phyloP scores from a whole-genome alignment of 129 eudicot species.

The Centella asiatica region DNA sequence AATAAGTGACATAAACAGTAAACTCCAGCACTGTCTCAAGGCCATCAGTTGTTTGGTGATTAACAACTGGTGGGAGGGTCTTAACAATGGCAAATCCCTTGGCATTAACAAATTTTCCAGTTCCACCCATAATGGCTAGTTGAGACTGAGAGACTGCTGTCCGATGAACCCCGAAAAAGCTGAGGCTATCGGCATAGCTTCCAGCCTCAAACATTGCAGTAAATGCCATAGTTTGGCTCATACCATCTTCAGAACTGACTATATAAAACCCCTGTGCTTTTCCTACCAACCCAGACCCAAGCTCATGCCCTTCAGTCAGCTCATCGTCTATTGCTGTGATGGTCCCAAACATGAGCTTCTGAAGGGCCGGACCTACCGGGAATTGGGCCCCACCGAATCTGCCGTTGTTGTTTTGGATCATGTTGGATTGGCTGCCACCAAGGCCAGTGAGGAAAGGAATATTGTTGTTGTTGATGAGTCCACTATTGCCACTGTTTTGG shows the following conservation, averaged over 20 bases:
- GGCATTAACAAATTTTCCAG: constrained; percentile 70
- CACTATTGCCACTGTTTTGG: constrained; percentile 18
- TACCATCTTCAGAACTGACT: constrained; percentile 59
- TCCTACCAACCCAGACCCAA: constrained; percentile 58
- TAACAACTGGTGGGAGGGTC: constrained; percentile 37
- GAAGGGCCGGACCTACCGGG: constrained; percentile 43
- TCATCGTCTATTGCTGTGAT: constrained; percentile 71
- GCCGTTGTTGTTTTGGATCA: constrained; percentile 27
- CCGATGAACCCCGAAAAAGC: constrained; percentile 70
- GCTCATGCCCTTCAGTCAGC: constrained; percentile 66
- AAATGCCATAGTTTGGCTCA: constrained; percentile 66
- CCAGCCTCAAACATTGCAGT: constrained; percentile 58
- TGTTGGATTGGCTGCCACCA: constrained; percentile 27
- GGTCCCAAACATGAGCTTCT: constrained; percentile 82
- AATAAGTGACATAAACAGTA: constrained; percentile 58
- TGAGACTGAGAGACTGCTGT: constrained; percentile 63
- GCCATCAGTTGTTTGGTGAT: constrained; percentile 61
- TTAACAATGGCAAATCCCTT: constrained; percentile 55
- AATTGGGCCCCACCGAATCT: constrained; percentile 39
- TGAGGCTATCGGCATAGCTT: constrained; percentile 51
- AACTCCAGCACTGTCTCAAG: constrained; percentile 54
- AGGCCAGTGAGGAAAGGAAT: constrained; percentile 41
- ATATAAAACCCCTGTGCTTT: constrained; percentile 76
- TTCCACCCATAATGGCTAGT: constrained; percentile 81
- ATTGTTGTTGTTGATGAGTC: constrained; percentile 34